Percentiles rank a stretch among this genome's conserved stretches.
Evolutionary conservation across 805 yeast genomes (phyloP).

Genomic region (Candida silvicultrix): DNA sequence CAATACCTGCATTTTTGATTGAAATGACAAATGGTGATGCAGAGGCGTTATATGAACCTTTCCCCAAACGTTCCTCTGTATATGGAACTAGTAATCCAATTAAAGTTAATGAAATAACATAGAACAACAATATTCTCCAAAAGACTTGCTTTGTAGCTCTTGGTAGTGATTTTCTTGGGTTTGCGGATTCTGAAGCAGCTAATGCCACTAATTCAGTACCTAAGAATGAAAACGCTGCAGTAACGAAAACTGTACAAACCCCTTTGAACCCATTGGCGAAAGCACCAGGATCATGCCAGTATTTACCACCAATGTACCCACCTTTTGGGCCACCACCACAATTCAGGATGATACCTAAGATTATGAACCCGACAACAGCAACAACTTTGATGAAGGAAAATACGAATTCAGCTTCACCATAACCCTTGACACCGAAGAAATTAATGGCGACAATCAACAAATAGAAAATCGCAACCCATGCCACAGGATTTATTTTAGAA

Average conservation of each 20-base stretch:
- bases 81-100: slow-evolving; percentile 49
- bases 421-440: slow-evolving; percentile 42
- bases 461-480: slow-evolving; percentile 46
- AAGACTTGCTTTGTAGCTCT: slow-evolving; percentile 43
- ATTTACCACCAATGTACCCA: slow-evolving; percentile 41
- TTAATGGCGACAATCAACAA: slow-evolving; percentile 36
- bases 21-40: slow-evolving; percentile 63
- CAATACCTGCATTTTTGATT: slow-evolving; percentile 46
- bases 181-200: slow-evolving; percentile 46
- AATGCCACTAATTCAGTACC: slow-evolving; percentile 48
- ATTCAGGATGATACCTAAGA: slow-evolving; percentile 38
- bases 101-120: slow-evolving; percentile 35
- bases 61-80: slow-evolving; percentile 29
- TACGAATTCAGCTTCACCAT: slow-evolving; percentile 54
- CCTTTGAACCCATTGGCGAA: slow-evolving; percentile 43
- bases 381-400: slow-evolving; percentile 58
- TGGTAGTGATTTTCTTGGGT: slow-evolving; percentile 46
- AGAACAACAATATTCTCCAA: slow-evolving; percentile 43
- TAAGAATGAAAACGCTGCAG: slow-evolving; percentile 50
- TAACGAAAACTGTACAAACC: slow-evolving; percentile 38
- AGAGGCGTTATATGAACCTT: slow-evolving; percentile 33
- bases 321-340: slow-evolving; percentile 33
- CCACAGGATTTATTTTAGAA: slow-evolving; percentile 41
- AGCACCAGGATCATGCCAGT: slow-evolving; percentile 45
- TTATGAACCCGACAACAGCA: slow-evolving; percentile 47